These are phyloP conservation scores for Ciborinia camelliae DNA, from an alignment of 2,329 filamentous ascomycete genomes.

Conservation along the genomic window DNA sequence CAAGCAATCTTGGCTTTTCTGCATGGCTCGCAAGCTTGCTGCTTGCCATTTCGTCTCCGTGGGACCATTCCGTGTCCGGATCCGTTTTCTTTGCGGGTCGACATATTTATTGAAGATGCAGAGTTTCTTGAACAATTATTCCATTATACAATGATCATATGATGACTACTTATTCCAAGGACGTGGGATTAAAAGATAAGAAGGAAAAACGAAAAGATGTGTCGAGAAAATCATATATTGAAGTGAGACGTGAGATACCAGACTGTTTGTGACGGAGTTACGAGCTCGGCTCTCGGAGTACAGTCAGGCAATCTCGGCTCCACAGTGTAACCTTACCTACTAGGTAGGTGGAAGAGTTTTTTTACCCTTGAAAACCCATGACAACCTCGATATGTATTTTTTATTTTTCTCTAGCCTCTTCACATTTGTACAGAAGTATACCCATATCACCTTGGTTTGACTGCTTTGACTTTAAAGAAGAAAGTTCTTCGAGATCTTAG, in stretches of 20 bases:
- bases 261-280: background rate
- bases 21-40: slow-evolving; percentile 30
- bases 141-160: background rate
- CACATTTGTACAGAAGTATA: background rate
- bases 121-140: background rate
- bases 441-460: too few relatives aligned
- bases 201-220: background rate
- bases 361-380: too few relatives aligned
- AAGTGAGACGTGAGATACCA: background rate
- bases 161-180: too few relatives aligned
- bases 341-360: too few relatives aligned
- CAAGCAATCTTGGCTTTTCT: slow-evolving; percentile 35
- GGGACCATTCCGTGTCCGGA: slow-evolving; percentile 13
- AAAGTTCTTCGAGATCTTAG: background rate
- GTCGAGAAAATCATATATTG: background rate
- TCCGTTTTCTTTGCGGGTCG: background rate
- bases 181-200: background rate
- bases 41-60: slow-evolving; percentile 34
- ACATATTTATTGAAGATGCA: background rate
- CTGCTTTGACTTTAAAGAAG: background rate
- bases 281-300: slow-evolving; percentile 5
- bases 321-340: background rate
- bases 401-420: background rate
- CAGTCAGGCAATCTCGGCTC: background rate
- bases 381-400: background rate